Percentiles rank a stretch among this genome's conserved stretches.
Evolutionary conservation across 495 filamentous ascomycete genomes (phyloP).

Genomic region (Corynascus novoguineensis): DNA sequence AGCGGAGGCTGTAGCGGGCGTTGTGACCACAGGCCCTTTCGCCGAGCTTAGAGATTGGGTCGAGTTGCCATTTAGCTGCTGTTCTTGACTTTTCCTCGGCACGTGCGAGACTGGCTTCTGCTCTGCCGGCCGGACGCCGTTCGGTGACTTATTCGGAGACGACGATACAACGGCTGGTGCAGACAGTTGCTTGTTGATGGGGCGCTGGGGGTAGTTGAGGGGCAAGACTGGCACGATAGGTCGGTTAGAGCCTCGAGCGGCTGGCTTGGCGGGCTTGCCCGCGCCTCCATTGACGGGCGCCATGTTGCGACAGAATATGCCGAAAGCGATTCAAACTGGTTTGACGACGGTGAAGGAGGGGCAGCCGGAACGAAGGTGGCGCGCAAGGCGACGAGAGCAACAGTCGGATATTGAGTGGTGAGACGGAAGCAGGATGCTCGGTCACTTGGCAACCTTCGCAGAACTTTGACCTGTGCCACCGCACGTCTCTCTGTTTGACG

Average conservation of each 20-base stretch:
- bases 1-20: conserved; percentile 8
- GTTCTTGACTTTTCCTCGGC: conserved; percentile 2
- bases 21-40: not conserved
- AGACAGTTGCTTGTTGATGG: conserved; percentile 12
- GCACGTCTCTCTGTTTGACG: conserved; percentile 20
- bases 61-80: not conserved
- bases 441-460: conserved; percentile 16
- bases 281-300: conserved; percentile 23
- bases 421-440: conserved; percentile 11
- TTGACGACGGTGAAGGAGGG: conserved; percentile 1
- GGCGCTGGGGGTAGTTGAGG: conserved; percentile 29
- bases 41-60: not conserved
- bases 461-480: conserved; percentile 21
- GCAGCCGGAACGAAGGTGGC: not conserved
- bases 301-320: conserved; percentile 18
- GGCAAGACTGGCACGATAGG: conserved; percentile 27
- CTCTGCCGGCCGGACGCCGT: not conserved
- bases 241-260: conserved; percentile 9
- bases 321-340: not conserved
- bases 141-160: conserved; percentile 1
- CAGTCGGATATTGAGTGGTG: not conserved
- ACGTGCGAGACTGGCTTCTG: not conserved
- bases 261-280: conserved; percentile 21
- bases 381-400: not conserved
- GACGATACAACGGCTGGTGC: conserved; percentile 7